Evolutionary conservation across 176 grass and related monocot species (phyloP).

Genomic region (Raddia guianensis): DNA sequence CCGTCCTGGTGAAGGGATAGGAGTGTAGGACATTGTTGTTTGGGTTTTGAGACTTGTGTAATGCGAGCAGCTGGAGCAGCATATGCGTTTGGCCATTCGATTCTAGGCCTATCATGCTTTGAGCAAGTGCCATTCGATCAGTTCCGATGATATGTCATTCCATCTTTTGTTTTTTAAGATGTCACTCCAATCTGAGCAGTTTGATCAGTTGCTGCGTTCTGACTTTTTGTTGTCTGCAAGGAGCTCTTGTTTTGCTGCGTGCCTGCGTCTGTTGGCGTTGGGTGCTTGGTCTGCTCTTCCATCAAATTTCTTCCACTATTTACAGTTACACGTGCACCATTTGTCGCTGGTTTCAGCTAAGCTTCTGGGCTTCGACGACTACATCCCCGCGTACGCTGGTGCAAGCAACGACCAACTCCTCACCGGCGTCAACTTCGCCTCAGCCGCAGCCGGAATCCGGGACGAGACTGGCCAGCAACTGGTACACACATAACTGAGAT

Average conservation of each 20-base stretch:
- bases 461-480: slow-evolving; percentile 87
- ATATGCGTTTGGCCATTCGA: too few species aligned
- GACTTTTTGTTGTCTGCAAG: background rate
- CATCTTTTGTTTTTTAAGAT: background rate
- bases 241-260: background rate
- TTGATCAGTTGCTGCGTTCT: background rate
- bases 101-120: background rate
- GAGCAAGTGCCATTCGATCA: slow-evolving; percentile 2
- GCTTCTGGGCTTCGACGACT: slow-evolving; percentile 78
- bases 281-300: background rate
- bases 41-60: too few species aligned
- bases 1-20: too few species aligned
- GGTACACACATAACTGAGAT: slow-evolving; percentile 26
- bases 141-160: background rate
- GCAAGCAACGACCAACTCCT: slow-evolving; percentile 57
- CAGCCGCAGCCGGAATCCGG: slow-evolving; percentile 85
- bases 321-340: background rate
- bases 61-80: too few species aligned
- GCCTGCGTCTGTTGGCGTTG: background rate
- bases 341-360: slow-evolving; percentile 45
- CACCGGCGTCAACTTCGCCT: slow-evolving; percentile 87
- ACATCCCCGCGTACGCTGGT: slow-evolving; percentile 65
- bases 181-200: slow-evolving; percentile 15
- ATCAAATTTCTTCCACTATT: background rate
- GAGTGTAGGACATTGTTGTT: too few species aligned